Evolutionary conservation across 2,329 filamentous ascomycete species (phyloP).

Genomic region (Hymenoscyphus salicellus): DNA sequence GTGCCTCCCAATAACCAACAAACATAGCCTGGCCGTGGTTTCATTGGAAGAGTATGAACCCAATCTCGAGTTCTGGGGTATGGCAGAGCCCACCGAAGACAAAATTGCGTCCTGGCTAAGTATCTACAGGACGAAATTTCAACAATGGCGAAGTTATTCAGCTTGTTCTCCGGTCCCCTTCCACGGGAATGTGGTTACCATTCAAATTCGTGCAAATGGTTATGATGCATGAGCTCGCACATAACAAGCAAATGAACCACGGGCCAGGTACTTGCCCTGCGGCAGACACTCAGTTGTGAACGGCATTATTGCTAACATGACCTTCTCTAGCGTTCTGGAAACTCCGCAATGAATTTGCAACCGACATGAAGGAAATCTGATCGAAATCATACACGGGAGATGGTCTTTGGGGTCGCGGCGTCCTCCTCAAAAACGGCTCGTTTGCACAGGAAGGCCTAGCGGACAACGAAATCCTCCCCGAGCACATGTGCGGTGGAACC

Average conservation of each 20-base stretch:
- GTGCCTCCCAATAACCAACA: slow-evolving; percentile 70
- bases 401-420: slow-evolving; percentile 76
- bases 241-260: slow-evolving; percentile 92
- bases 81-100: neutral
- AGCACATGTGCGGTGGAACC: slow-evolving; percentile 78
- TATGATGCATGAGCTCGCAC: slow-evolving; percentile 84
- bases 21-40: slow-evolving; percentile 61
- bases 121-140: slow-evolving; percentile 74
- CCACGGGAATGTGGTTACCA: slow-evolving; percentile 68
- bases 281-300: neutral
- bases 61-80: slow-evolving; percentile 69
- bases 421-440: slow-evolving; percentile 58
- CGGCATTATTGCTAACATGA: neutral
- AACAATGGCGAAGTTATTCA: slow-evolving; percentile 86
- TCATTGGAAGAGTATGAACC: slow-evolving; percentile 78
- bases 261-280: slow-evolving; percentile 40
- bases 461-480: slow-evolving; percentile 57
- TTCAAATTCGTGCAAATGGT: slow-evolving; percentile 88
- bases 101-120: neutral
- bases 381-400: slow-evolving; percentile 70
- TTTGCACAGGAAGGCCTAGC: slow-evolving; percentile 53
- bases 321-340: slow-evolving; percentile 66
- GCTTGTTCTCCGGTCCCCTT: slow-evolving; percentile 69
- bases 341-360: slow-evolving; percentile 70
- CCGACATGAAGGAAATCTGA: slow-evolving; percentile 70